These are phyloP conservation scores for Apophysomyces trapeziformis DNA, from an alignment of 371 early-diverging fungal genomes.

Conservation along the genomic window DNA sequence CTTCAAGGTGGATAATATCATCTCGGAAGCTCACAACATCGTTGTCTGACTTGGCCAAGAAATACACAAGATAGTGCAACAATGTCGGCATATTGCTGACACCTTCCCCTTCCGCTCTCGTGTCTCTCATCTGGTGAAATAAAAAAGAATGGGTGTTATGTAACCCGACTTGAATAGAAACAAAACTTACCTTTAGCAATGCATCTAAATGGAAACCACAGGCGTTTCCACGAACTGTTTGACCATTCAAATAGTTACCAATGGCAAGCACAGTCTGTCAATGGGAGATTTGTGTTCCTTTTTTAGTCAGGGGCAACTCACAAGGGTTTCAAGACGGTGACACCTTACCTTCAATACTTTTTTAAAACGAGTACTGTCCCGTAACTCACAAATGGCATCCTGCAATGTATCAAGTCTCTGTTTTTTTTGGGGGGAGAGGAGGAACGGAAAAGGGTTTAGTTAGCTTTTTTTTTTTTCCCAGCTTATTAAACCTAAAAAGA, in stretches of 20 bases:
- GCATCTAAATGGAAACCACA: slow-evolving; percentile 79
- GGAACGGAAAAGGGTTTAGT: too few species aligned
- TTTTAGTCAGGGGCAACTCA: too few species aligned
- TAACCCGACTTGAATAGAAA: not conserved
- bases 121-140: slow-evolving; percentile 64
- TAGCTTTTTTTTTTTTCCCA: not conserved
- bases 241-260: slow-evolving; percentile 84
- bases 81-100: slow-evolving; percentile 66
- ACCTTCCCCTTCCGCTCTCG: slow-evolving; percentile 64
- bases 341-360: slow-evolving; percentile 60
- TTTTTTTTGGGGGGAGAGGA: not conserved
- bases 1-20: slow-evolving; percentile 73
- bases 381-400: slow-evolving; percentile 33
- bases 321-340: not conserved
- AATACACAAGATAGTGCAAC: slow-evolving; percentile 76
- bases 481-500: slow-evolving; percentile 23
- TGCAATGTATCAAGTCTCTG: slow-evolving; percentile 33
- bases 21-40: slow-evolving; percentile 63
- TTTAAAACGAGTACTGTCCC: slow-evolving; percentile 49
- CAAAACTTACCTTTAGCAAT: slow-evolving; percentile 59
- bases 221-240: slow-evolving; percentile 83
- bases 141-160: not conserved
- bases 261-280: slow-evolving; percentile 69
- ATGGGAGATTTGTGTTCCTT: not conserved
- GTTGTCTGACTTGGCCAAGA: slow-evolving; percentile 63